Conservation (phyloP, 768 basidiomycete genomes). For the Kwoniella pini region DNA sequence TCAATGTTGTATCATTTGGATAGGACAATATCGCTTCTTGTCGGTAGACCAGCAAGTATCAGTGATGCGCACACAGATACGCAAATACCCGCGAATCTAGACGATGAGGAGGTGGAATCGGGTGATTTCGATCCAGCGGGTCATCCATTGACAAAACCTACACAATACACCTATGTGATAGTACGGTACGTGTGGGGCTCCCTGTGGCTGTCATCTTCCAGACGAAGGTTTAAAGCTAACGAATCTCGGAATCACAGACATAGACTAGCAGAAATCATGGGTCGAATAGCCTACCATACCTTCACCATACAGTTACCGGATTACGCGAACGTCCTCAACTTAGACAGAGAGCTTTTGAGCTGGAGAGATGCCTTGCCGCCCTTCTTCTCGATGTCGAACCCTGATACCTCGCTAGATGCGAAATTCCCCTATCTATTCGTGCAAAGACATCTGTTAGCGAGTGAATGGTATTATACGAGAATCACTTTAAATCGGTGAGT, state of each 20-base stretch:
- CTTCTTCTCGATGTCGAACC: slow-evolving; percentile 49
- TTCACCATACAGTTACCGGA: slow-evolving; percentile 55
- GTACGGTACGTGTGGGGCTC: too few relatives aligned
- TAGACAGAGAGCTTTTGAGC: slow-evolving; percentile 54
- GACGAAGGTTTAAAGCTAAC: too few relatives aligned
- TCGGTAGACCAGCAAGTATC: slow-evolving; percentile 54
- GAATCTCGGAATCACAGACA: slow-evolving; percentile 40
- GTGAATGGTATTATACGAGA: slow-evolving; percentile 55
- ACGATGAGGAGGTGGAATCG: slow-evolving; percentile 53
- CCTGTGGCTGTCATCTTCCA: too few relatives aligned
- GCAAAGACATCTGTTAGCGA: slow-evolving; percentile 54
- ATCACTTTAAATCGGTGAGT: slow-evolving; percentile 53
- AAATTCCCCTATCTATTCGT: slow-evolving; percentile 54
- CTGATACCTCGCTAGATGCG: slow-evolving; percentile 51
- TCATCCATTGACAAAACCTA: slow-evolving; percentile 52
- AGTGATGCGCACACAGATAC: slow-evolving; percentile 55
- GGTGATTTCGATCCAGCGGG: slow-evolving; percentile 53
- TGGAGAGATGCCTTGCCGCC: slow-evolving; percentile 47
- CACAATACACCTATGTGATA: slow-evolving; percentile 54
- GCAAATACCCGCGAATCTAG: slow-evolving; percentile 53
- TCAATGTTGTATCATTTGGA: slow-evolving; percentile 55
- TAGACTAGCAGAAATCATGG: slow-evolving; percentile 54
- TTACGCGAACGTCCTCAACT: slow-evolving; percentile 54
- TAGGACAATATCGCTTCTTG: slow-evolving; percentile 54
- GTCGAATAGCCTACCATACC: slow-evolving; percentile 54